phyloP scores from a whole-genome alignment of 495 filamentous ascomycete species.

The Penicillium silybi region DNA sequence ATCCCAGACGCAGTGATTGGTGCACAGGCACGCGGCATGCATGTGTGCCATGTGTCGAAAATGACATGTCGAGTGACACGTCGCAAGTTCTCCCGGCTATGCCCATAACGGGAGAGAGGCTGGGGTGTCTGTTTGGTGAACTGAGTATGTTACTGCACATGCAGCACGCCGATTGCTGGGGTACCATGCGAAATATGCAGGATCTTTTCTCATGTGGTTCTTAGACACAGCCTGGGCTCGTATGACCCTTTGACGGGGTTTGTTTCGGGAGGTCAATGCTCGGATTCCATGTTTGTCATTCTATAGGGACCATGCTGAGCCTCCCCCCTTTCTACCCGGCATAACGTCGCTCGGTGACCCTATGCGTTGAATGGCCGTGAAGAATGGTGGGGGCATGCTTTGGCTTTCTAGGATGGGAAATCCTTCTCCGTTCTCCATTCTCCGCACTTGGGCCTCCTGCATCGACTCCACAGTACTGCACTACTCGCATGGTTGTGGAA shows the following conservation, averaged over 20 bases:
- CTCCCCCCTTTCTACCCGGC: too few relatives aligned
- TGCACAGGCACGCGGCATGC: slow-evolving; percentile 8
- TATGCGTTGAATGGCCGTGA: too few relatives aligned
- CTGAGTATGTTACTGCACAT: slow-evolving; percentile 17
- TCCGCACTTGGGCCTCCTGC: neutral
- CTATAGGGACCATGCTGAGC: too few relatives aligned
- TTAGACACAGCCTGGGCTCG: too few relatives aligned
- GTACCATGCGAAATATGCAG: slow-evolving; percentile 14
- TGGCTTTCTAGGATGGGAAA: neutral
- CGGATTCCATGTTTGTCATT: too few relatives aligned
- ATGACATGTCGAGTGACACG: slow-evolving; percentile 15
- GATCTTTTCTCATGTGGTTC: neutral
- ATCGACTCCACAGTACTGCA: slow-evolving; percentile 20
- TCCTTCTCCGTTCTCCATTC: neutral
- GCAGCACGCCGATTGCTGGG: slow-evolving; percentile 13
- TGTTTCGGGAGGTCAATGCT: too few relatives aligned
- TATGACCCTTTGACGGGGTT: too few relatives aligned
- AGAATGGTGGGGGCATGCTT: neutral
- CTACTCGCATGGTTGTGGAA: neutral
- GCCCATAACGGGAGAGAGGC: slow-evolving; percentile 5
- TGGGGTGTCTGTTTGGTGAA: neutral
- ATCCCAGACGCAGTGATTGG: neutral
- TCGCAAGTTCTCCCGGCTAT: slow-evolving; percentile 5
- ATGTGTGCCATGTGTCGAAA: slow-evolving; percentile 25
- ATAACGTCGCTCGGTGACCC: too few relatives aligned